These are phyloP conservation scores for Logfia minima DNA, from an alignment of 129 eudicot genomes.

Conservation along the genomic window DNA sequence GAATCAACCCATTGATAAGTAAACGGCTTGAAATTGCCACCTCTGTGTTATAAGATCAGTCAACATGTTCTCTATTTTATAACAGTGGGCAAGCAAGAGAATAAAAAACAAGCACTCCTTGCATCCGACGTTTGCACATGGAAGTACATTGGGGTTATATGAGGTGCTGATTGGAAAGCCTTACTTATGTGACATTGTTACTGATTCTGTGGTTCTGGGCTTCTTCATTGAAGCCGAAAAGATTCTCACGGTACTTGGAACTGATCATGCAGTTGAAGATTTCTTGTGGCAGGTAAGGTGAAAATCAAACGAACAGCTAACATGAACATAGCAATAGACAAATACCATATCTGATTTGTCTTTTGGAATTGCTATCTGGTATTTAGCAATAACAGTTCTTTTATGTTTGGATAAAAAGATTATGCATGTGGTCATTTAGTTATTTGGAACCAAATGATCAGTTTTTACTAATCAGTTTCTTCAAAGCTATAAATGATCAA, in stretches of 20 bases:
- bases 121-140: slow-evolving; percentile 86
- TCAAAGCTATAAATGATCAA: neutral
- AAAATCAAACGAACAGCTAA: neutral
- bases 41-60: neutral
- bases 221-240: slow-evolving; percentile 79
- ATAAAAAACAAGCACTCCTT: slow-evolving; percentile 47
- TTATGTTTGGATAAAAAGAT: neutral
- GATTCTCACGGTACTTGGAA: slow-evolving; percentile 57
- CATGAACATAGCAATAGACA: neutral
- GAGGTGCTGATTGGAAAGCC: slow-evolving; percentile 86
- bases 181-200: slow-evolving; percentile 72
- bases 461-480: neutral
- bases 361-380: neutral
- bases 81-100: slow-evolving; percentile 73
- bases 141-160: slow-evolving; percentile 84
- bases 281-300: slow-evolving; percentile 84
- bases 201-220: slow-evolving; percentile 83
- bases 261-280: slow-evolving; percentile 74
- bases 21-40: neutral
- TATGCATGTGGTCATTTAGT: slow-evolving; percentile 2
- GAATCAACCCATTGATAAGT: neutral
- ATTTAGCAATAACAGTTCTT: neutral
- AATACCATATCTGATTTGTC: neutral
- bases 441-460: neutral
- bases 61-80: slow-evolving; percentile 17